Evolutionary conservation across 1,284 basidiomycete genomes (phyloP).

Genomic region (Schizopora paradoxa): DNA sequence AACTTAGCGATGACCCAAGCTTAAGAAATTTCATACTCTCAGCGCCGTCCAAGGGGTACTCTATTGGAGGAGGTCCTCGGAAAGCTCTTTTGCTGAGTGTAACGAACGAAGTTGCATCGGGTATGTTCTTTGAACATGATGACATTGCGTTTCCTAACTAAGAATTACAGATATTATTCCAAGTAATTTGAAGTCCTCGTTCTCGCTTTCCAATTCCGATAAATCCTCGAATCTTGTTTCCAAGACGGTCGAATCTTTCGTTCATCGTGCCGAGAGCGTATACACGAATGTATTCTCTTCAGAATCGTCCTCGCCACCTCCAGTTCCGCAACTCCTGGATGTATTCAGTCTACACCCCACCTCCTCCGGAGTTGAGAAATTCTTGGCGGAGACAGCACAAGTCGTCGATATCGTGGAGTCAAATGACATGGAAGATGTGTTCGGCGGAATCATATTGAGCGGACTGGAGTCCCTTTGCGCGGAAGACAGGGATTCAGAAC

Average conservation of each 20-base stretch:
- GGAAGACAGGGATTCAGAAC: constrained; percentile 46
- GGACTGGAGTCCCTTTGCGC: constrained; percentile 39
- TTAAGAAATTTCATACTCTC: too few species aligned
- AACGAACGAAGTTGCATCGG: constrained; percentile 50
- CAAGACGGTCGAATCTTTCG: constrained; percentile 47
- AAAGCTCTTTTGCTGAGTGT: constrained; percentile 52
- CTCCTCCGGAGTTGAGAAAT: constrained; percentile 35
- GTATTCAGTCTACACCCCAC: constrained; percentile 33
- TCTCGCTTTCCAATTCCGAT: constrained; percentile 29
- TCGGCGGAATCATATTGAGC: constrained; percentile 57
- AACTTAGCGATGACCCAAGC: constrained; percentile 21
- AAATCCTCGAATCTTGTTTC: too few species aligned
- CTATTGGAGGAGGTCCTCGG: constrained; percentile 51
- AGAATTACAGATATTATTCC: constrained; percentile 45
- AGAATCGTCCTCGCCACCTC: constrained; percentile 22
- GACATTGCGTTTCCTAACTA: not conserved
- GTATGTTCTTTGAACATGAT: constrained; percentile 33
- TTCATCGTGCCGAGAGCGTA: constrained; percentile 49
- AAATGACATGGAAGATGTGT: constrained; percentile 33
- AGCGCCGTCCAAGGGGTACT: constrained; percentile 40
- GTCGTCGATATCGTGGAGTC: constrained; percentile 48
- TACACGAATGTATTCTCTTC: constrained; percentile 48
- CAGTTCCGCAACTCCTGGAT: constrained; percentile 35
- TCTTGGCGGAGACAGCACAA: constrained; percentile 37
- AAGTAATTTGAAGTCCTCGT: constrained; percentile 39